Evolutionary conservation across 208 protist genomes (phyloP).

Genomic region (Endotrypanum monterogeii): DNA sequence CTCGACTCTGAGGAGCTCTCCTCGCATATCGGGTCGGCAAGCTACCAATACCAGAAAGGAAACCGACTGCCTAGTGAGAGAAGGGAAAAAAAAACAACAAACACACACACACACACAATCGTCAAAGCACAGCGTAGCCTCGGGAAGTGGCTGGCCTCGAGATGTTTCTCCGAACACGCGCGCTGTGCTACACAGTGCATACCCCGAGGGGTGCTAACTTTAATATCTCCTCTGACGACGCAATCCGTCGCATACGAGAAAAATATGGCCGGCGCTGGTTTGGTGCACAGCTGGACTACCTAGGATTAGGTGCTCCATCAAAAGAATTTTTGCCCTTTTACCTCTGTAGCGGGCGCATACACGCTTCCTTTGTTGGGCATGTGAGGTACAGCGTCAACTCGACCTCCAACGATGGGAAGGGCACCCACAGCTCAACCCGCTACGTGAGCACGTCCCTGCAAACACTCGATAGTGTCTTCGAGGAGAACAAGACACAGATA

Average conservation of each 20-base stretch:
- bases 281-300: constrained; percentile 61
- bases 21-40: background rate
- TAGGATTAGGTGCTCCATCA: constrained; percentile 49
- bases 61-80: background rate
- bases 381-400: constrained; percentile 49
- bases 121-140: background rate
- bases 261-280: constrained; percentile 76
- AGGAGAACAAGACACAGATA: constrained; percentile 76
- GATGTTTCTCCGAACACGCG: constrained; percentile 44
- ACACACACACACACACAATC: too few species aligned
- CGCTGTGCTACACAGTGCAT: constrained; percentile 53
- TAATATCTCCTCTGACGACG: constrained; percentile 47
- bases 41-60: background rate
- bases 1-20: background rate
- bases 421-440: constrained; percentile 26
- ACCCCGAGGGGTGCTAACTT: constrained; percentile 75
- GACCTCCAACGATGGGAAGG: constrained; percentile 28
- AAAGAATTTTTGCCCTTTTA: constrained; percentile 92
- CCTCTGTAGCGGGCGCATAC: constrained; percentile 67
- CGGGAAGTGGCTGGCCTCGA: background rate
- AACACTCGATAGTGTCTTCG: constrained; percentile 64
- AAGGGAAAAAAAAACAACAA: background rate
- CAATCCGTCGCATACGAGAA: constrained; percentile 39
- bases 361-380: constrained; percentile 54
- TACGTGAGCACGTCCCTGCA: constrained; percentile 51